phyloP scores from a whole-genome alignment of 2,329 filamentous ascomycete genomes.

The Exophiala mesophila region DNA sequence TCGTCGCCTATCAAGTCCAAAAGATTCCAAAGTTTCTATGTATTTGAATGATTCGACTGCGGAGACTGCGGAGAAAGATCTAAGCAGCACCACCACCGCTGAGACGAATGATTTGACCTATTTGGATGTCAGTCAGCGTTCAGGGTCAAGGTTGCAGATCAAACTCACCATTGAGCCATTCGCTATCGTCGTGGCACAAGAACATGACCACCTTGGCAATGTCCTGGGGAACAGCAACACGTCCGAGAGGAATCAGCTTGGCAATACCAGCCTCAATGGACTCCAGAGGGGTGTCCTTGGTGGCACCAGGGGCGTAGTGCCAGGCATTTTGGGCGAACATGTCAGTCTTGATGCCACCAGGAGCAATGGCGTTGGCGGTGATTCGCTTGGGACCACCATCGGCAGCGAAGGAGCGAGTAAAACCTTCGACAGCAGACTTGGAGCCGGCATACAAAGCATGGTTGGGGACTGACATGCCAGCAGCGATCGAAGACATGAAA shows the following conservation, averaged over 20 bases:
- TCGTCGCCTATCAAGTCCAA: not conserved
- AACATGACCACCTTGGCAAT: slow-evolving; percentile 55
- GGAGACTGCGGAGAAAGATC: not conserved
- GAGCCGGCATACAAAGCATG: slow-evolving; percentile 67
- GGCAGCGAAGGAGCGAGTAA: slow-evolving; percentile 66
- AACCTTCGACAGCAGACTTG: slow-evolving; percentile 69
- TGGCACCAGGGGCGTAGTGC: slow-evolving; percentile 58
- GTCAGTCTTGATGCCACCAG: slow-evolving; percentile 68
- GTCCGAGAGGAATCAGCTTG: slow-evolving; percentile 55
- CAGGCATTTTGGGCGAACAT: slow-evolving; percentile 70
- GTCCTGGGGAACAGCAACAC: slow-evolving; percentile 55
- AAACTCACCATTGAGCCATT: slow-evolving; percentile 59
- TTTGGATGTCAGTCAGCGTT: not conserved
- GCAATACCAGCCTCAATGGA: slow-evolving; percentile 54
- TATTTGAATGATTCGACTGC: too few species aligned
- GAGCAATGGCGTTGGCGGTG: slow-evolving; percentile 68
- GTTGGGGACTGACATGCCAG: slow-evolving; percentile 61
- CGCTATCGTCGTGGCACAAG: slow-evolving; percentile 53
- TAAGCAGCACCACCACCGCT: slow-evolving; percentile 24
- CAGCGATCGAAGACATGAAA: slow-evolving; percentile 53
- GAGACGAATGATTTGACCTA: slow-evolving; percentile 25
- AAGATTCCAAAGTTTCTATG: not conserved
- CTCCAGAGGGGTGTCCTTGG: slow-evolving; percentile 42
- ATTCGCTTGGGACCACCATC: slow-evolving; percentile 65
- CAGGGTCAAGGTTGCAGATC: not conserved